phyloP scores from a whole-genome alignment of 1,284 basidiomycete genomes.

The Trametes pubescens region DNA sequence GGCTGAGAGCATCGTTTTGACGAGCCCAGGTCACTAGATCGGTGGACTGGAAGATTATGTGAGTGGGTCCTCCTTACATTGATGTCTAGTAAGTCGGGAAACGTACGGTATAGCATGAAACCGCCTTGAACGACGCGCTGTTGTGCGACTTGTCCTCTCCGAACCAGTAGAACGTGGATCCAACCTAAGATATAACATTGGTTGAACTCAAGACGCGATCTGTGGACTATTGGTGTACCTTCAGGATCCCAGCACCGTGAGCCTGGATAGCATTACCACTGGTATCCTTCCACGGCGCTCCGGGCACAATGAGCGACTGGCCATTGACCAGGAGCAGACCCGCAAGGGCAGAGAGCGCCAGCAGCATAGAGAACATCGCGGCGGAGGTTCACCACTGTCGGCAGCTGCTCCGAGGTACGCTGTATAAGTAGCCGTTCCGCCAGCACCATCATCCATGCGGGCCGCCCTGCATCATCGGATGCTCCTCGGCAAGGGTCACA shows the following conservation, averaged over 20 bases:
- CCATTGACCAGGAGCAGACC: constrained; percentile 24
- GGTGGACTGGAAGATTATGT: constrained; percentile 48
- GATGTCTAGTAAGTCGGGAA: background rate
- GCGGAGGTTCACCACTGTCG: constrained; percentile 14
- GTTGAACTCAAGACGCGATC: background rate
- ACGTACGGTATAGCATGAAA: constrained; percentile 64
- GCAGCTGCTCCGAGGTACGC: background rate
- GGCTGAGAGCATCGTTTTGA: constrained; percentile 64
- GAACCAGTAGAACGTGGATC: constrained; percentile 66
- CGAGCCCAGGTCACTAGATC: constrained; percentile 65
- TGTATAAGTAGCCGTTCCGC: constrained; percentile 14
- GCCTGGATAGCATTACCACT: constrained; percentile 70
- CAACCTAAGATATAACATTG: constrained; percentile 47
- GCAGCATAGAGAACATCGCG: constrained; percentile 32
- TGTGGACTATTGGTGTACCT: constrained; percentile 44
- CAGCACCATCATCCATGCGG: constrained; percentile 9
- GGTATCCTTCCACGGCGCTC: constrained; percentile 71
- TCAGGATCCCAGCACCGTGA: constrained; percentile 67
- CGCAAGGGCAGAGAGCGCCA: constrained; percentile 21
- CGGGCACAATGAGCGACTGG: constrained; percentile 61
- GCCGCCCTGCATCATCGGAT: constrained; percentile 28
- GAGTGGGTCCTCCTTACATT: background rate
- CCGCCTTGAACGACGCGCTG: constrained; percentile 62
- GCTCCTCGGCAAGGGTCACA: constrained; percentile 22
- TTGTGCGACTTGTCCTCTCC: constrained; percentile 72